phyloP scores from a whole-genome alignment of 2,329 filamentous ascomycete species.

The Colletotrichum sp. region DNA sequence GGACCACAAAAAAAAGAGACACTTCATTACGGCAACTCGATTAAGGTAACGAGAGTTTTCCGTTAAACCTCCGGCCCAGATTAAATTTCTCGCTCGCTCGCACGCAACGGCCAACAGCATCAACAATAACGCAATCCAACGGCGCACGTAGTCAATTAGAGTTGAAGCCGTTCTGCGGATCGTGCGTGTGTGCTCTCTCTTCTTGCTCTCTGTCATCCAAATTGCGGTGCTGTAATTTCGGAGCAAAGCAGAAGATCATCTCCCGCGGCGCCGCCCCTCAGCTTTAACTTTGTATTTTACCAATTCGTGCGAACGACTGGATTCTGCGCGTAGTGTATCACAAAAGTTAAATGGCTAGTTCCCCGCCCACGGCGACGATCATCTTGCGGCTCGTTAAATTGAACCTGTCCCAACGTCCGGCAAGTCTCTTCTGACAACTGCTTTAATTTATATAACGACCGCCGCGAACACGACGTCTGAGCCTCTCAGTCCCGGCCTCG shows the following conservation, averaged over 20 bases:
- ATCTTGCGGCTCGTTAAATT: background rate
- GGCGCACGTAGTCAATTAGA: background rate
- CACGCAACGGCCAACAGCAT: background rate
- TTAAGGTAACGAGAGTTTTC: background rate
- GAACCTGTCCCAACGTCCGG: background rate
- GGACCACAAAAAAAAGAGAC: background rate
- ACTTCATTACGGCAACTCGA: background rate
- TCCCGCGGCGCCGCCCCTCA: background rate
- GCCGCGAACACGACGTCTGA: background rate
- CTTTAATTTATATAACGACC: background rate
- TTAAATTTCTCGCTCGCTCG: background rate
- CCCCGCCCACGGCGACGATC: too few relatives aligned
- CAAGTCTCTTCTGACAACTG: background rate
- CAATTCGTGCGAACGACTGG: background rate
- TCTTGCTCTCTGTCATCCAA: background rate
- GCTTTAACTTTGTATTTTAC: background rate
- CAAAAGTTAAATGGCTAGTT: too few relatives aligned
- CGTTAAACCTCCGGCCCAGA: background rate
- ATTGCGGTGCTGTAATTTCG: background rate
- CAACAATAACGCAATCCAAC: background rate
- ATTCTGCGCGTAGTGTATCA: too few relatives aligned
- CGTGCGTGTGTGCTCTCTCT: background rate
- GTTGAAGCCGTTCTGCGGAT: conserved; percentile 12
- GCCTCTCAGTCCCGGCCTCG: background rate
- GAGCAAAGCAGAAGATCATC: background rate